Evolutionary conservation across 2,329 filamentous ascomycete genomes (phyloP).

Genomic region (Beauveria sp.): DNA sequence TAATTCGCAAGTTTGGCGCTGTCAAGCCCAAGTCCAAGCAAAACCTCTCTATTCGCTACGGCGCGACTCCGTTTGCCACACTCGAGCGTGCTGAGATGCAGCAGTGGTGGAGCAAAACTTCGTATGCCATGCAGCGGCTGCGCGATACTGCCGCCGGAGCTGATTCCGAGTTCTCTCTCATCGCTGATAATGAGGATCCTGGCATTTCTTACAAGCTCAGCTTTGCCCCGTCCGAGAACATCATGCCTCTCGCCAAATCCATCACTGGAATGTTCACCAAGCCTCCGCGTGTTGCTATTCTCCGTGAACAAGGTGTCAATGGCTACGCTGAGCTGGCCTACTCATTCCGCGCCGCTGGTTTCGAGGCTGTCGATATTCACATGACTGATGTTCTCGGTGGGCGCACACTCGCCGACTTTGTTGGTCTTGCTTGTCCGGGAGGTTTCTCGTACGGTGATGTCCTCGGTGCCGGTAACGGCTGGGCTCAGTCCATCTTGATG

Average conservation of each 20-base stretch:
- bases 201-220: slow-evolving; percentile 79
- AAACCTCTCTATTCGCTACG: slow-evolving; percentile 67
- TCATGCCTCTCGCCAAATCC: slow-evolving; percentile 50
- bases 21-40: slow-evolving; percentile 65
- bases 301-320: slow-evolving; percentile 93
- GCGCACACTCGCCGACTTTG: slow-evolving; percentile 73
- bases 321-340: slow-evolving; percentile 97
- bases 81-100: slow-evolving; percentile 68
- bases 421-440: slow-evolving; percentile 87
- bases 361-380: slow-evolving; percentile 87
- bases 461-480: slow-evolving; percentile 88
- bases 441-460: slow-evolving; percentile 90
- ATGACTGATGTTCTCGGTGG: slow-evolving; percentile 88
- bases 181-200: slow-evolving; percentile 68
- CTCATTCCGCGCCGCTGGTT: slow-evolving; percentile 84
- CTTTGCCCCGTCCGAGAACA: slow-evolving; percentile 71
- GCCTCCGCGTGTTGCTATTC: slow-evolving; percentile 73
- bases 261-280: slow-evolving; percentile 47
- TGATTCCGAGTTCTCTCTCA: slow-evolving; percentile 70
- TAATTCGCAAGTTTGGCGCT: slow-evolving; percentile 78
- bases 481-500: slow-evolving; percentile 88
- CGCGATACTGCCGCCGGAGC: slow-evolving; percentile 85
- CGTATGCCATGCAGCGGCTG: slow-evolving; percentile 82
- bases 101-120: slow-evolving; percentile 82
- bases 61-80: slow-evolving; percentile 58